These are phyloP conservation scores for Agastache rugosa DNA, from an alignment of 257 asterid species.

Conservation along the genomic window DNA sequence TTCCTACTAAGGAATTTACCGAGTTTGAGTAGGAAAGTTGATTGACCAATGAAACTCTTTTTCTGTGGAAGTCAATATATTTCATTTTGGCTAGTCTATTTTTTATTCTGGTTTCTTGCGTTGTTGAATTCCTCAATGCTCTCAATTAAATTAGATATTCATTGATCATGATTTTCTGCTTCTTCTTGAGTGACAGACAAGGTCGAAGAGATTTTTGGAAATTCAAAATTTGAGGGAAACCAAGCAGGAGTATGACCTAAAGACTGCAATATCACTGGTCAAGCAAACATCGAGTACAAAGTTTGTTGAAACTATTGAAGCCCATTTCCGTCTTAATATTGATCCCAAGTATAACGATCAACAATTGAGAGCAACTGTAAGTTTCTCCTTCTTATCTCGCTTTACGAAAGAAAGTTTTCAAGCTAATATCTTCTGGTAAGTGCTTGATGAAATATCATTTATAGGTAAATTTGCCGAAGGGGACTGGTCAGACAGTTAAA, in stretches of 20 bases:
- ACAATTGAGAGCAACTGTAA: constrained; percentile 94
- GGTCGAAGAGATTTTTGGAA: constrained; percentile 97
- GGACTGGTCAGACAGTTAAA: constrained; percentile 91
- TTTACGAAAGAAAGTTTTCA: not conserved
- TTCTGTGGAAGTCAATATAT: not conserved
- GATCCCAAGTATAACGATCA: constrained; percentile 98
- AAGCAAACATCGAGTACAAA: constrained; percentile 76
- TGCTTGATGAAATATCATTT: constrained; percentile 27
- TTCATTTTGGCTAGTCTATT: not conserved
- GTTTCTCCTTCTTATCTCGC: constrained; percentile 35
- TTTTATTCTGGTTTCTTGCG: not conserved
- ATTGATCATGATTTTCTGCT: constrained; percentile 20
- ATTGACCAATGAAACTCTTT: not conserved
- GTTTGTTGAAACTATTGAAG: constrained; percentile 90
- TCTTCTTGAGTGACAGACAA: constrained; percentile 54
- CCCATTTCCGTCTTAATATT: constrained; percentile 94
- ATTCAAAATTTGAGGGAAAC: constrained; percentile 83
- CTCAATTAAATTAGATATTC: not conserved
- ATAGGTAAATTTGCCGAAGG: constrained; percentile 96
- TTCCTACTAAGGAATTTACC: not conserved
- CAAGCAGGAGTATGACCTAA: constrained; percentile 85
- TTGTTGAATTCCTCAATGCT: constrained; percentile 17
- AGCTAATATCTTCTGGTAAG: constrained; percentile 10
- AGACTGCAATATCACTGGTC: constrained; percentile 76
- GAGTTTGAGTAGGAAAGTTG: not conserved